These are phyloP conservation scores for Cordyceps fumosorosea DNA, from an alignment of 2,329 filamentous ascomycete species.

Conservation along the genomic window DNA sequence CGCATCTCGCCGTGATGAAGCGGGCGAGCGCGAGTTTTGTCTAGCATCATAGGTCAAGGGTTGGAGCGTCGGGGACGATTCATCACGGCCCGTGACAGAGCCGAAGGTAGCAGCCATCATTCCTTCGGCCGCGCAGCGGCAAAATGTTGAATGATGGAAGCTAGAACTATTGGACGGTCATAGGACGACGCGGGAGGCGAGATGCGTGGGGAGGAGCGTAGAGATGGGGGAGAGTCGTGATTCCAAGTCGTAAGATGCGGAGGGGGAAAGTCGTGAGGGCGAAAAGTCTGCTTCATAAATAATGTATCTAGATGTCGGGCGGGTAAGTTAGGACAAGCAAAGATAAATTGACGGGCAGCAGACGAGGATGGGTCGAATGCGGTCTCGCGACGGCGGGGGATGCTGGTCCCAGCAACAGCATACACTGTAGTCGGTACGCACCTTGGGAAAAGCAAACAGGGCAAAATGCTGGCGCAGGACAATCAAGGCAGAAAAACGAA, in stretches of 20 bases:
- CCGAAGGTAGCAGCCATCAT: slow-evolving; percentile 37
- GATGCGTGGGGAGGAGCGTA: slow-evolving; percentile 12
- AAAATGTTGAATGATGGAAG: slow-evolving; percentile 33
- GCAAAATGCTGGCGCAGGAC: slow-evolving; percentile 17
- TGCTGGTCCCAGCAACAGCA: background rate
- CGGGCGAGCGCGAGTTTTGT: background rate
- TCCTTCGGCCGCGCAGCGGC: slow-evolving; percentile 43
- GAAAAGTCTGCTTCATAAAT: slow-evolving; percentile 16
- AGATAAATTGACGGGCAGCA: slow-evolving; percentile 4
- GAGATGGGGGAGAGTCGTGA: slow-evolving; percentile 3
- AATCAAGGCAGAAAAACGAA: slow-evolving; percentile 20
- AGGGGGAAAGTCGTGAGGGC: slow-evolving; percentile 5
- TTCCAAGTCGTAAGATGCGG: slow-evolving; percentile 11
- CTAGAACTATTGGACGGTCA: slow-evolving; percentile 27
- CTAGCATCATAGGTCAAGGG: slow-evolving; percentile 3
- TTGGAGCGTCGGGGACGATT: slow-evolving; percentile 18
- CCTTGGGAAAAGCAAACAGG: slow-evolving; percentile 19
- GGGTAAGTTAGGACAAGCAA: background rate
- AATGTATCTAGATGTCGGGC: slow-evolving; percentile 12
- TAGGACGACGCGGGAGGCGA: slow-evolving; percentile 24
- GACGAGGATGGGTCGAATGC: background rate
- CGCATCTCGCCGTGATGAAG: slow-evolving; percentile 10
- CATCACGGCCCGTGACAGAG: slow-evolving; percentile 29
- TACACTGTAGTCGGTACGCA: slow-evolving; percentile 4
- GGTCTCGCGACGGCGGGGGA: background rate